Evolutionary conservation across 768 basidiomycete species (phyloP).

Genomic region (Tylopilus sp.): DNA sequence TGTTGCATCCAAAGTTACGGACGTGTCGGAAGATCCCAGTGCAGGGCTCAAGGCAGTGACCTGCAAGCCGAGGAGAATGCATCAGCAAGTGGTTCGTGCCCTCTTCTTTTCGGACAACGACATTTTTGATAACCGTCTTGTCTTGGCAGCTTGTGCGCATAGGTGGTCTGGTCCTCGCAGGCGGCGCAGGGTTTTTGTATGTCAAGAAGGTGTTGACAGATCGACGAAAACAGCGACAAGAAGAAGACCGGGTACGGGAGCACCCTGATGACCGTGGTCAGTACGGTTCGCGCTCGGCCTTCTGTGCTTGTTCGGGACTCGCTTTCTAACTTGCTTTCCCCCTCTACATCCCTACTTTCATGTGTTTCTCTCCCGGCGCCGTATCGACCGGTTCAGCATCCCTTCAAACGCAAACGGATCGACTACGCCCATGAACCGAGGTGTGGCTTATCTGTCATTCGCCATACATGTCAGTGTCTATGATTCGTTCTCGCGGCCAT

Average conservation of each 20-base stretch:
- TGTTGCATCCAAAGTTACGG: constrained; percentile 1
- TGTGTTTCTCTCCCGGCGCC: not conserved
- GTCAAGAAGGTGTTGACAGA: constrained; percentile 28
- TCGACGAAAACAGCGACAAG: constrained; percentile 22
- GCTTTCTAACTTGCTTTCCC: constrained; percentile 11
- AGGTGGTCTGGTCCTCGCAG: constrained; percentile 27
- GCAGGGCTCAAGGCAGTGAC: not conserved
- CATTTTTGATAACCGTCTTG: not conserved
- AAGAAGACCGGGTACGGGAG: constrained; percentile 15
- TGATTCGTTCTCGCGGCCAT: not conserved
- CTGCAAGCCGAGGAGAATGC: constrained; percentile 10
- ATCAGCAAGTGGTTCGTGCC: constrained; percentile 18
- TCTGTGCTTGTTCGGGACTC: not conserved
- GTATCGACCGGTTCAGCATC: not conserved
- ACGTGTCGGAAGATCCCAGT: not conserved
- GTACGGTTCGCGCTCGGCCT: not conserved
- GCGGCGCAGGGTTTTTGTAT: constrained; percentile 29
- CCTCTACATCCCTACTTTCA: not conserved
- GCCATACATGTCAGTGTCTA: not conserved
- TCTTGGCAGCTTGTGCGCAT: constrained; percentile 21
- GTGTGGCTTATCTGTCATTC: not conserved
- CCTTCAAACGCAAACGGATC: constrained; percentile 4
- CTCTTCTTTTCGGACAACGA: not conserved
- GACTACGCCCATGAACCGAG: constrained; percentile 6
- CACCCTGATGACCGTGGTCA: not conserved